These are phyloP conservation scores for Flaveria sonorensis DNA, from an alignment of 129 eudicot species.

Conservation along the genomic window DNA sequence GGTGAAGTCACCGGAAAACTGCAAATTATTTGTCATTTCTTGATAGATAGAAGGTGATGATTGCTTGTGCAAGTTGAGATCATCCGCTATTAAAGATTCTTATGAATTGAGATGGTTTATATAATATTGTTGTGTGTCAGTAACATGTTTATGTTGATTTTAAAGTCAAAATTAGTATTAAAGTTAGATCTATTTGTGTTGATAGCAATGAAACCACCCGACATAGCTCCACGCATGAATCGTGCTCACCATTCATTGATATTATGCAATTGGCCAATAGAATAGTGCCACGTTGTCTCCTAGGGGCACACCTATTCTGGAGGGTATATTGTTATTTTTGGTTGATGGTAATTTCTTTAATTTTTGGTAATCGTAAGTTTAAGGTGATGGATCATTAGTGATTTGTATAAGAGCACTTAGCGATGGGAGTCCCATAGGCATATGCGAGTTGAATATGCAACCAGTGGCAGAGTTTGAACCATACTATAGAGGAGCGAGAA, in stretches of 20 bases:
- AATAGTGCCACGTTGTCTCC: slow-evolving; percentile 38
- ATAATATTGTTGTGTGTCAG: slow-evolving; percentile 11
- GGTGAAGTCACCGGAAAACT: slow-evolving; percentile 8
- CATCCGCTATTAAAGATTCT: slow-evolving; percentile 7
- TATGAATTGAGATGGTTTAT: slow-evolving; percentile 23
- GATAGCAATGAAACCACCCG: slow-evolving; percentile 21
- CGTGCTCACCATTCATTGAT: slow-evolving; percentile 60
- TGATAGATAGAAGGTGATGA: slow-evolving; percentile 18
- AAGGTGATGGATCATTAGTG: too few relatives aligned
- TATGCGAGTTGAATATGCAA: too few relatives aligned
- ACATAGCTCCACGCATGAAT: slow-evolving; percentile 38
- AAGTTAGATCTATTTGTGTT: slow-evolving; percentile 27
- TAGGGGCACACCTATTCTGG: slow-evolving; percentile 1
- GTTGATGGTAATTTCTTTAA: too few relatives aligned
- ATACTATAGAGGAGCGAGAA: too few relatives aligned
- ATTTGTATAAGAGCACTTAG: too few relatives aligned
- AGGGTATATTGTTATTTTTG: too few relatives aligned
- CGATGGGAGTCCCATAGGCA: too few relatives aligned
- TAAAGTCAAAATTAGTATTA: slow-evolving; percentile 13
- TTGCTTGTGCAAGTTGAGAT: slow-evolving; percentile 25
- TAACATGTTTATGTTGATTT: slow-evolving; percentile 22
- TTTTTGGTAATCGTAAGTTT: too few relatives aligned
- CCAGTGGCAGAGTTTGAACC: too few relatives aligned
- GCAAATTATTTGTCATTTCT: slow-evolving; percentile 6
- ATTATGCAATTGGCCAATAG: slow-evolving; percentile 35